phyloP scores from a whole-genome alignment of 768 basidiomycete genomes.

The Collybiopsis confluens region DNA sequence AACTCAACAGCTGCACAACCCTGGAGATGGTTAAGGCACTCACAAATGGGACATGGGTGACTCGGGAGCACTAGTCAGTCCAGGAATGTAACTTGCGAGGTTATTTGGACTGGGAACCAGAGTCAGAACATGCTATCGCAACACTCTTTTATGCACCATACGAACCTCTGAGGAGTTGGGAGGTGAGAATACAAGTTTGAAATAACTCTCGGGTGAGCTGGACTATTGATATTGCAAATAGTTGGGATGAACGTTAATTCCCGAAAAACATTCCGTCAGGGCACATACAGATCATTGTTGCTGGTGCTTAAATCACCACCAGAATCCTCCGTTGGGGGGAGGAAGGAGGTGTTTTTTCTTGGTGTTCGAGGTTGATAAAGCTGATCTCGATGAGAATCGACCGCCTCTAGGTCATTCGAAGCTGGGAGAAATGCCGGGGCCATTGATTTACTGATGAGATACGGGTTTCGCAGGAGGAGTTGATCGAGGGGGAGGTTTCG shows the following conservation, averaged over 20 bases:
- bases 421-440: background rate
- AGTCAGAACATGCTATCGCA: background rate
- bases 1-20: background rate
- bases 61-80: slow-evolving; percentile 3
- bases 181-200: slow-evolving; percentile 2
- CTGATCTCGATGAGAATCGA: background rate
- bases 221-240: background rate
- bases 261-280: background rate
- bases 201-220: background rate
- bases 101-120: slow-evolving; percentile 1
- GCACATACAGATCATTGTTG: background rate
- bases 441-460: background rate
- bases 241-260: background rate
- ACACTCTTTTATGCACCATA: too few relatives aligned
- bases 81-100: background rate
- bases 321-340: background rate
- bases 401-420: background rate
- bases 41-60: slow-evolving; percentile 6
- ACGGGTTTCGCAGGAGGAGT: background rate
- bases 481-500: background rate
- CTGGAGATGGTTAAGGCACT: background rate
- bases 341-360: background rate
- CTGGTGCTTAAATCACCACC: background rate
- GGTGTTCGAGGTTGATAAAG: background rate
- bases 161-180: slow-evolving; percentile 7